Percentiles rank a stretch among this genome's conserved stretches.
Conservation (phyloP, 108 stramenopile genomes). For the Skeletonema grethae region DNA sequence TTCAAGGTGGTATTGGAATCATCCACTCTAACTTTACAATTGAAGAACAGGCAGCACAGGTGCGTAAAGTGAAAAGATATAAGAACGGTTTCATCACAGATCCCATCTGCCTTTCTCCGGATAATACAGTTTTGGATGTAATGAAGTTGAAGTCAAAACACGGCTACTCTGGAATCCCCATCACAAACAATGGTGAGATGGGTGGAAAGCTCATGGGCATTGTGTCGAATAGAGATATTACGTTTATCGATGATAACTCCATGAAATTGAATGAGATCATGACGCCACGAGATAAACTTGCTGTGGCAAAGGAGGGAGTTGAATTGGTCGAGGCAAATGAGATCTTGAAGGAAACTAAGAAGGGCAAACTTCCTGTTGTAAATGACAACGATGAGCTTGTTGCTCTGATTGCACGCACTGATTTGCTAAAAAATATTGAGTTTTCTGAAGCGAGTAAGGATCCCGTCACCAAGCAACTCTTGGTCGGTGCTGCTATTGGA, state of each 20-base stretch:
- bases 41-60: slow-evolving; percentile 93
- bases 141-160: slow-evolving; percentile 73
- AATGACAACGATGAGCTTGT: slow-evolving; percentile 95
- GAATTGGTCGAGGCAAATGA: slow-evolving; percentile 94
- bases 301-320: slow-evolving; percentile 93
- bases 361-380: slow-evolving; percentile 99
- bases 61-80: slow-evolving; percentile 94
- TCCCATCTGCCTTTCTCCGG: slow-evolving; percentile 93
- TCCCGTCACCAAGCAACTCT: slow-evolving; percentile 91
- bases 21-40: slow-evolving; percentile 98
- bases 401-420: slow-evolving; percentile 96
- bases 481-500: slow-evolving; percentile 98
- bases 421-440: slow-evolving; percentile 98
- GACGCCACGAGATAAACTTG: slow-evolving; percentile 84
- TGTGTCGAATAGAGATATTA: slow-evolving; percentile 96
- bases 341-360: slow-evolving; percentile 94
- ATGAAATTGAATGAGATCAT: slow-evolving; percentile 91
- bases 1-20: slow-evolving; percentile 99
- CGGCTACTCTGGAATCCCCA: slow-evolving; percentile 98
- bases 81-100: slow-evolving; percentile 99
- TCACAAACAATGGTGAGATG: slow-evolving; percentile 97
- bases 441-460: slow-evolving; percentile 96
- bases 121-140: slow-evolving; percentile 92
- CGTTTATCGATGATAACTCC: slow-evolving; percentile 89
- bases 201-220: slow-evolving; percentile 96